phyloP scores from a whole-genome alignment of 495 filamentous ascomycete genomes.

The Talaromyces ruber region DNA sequence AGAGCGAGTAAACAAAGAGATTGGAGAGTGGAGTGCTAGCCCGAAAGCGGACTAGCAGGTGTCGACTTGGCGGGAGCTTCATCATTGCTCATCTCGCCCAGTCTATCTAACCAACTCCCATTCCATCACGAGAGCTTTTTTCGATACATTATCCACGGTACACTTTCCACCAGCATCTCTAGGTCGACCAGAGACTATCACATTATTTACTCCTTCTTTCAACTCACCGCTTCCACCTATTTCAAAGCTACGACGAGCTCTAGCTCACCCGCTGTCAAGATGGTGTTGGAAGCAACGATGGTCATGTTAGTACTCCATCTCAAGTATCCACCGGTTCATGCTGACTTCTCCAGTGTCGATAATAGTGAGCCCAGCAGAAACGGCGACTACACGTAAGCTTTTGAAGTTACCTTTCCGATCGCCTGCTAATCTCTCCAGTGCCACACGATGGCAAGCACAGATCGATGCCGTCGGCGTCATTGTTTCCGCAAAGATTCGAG shows the following conservation, averaged over 20 bases:
- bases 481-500: slow-evolving; percentile 87
- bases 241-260: neutral
- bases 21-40: neutral
- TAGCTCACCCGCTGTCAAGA: slow-evolving; percentile 33
- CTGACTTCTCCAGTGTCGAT: slow-evolving; percentile 60
- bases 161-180: neutral
- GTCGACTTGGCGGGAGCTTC: neutral
- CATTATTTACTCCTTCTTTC: neutral
- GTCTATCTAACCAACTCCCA: neutral
- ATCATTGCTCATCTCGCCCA: neutral
- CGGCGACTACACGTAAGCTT: slow-evolving; percentile 70
- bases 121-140: neutral
- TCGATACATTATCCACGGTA: neutral
- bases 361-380: slow-evolving; percentile 98
- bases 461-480: slow-evolving; percentile 89
- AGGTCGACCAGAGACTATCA: neutral
- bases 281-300: slow-evolving; percentile 68
- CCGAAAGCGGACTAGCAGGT: slow-evolving; percentile 2
- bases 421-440: slow-evolving; percentile 33
- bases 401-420: neutral
- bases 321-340: slow-evolving; percentile 4
- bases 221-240: neutral
- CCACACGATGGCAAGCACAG: slow-evolving; percentile 92
- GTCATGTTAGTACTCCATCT: slow-evolving; percentile 47
- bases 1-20: slow-evolving; percentile 5